Conservation (phyloP, 805 yeast genomes). For the Teunomyces barrocoloradensis region DNA sequence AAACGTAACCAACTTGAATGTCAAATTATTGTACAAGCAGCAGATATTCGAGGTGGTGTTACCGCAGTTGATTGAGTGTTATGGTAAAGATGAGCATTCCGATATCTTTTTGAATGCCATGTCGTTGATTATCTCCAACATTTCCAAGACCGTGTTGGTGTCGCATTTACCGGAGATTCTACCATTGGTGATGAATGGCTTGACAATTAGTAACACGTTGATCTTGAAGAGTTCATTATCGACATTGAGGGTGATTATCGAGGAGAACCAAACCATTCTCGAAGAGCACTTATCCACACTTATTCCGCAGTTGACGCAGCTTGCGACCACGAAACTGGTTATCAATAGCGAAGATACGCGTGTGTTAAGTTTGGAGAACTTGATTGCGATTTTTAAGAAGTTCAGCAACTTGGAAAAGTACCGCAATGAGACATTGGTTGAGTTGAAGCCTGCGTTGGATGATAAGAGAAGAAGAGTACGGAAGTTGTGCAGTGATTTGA, state of each 20-base stretch:
- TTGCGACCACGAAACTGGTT: constrained; percentile 22
- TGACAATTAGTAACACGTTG: constrained; percentile 32
- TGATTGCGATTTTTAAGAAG: constrained; percentile 44
- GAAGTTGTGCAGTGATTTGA: constrained; percentile 70
- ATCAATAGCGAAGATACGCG: constrained; percentile 52
- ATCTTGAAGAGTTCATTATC: constrained; percentile 61
- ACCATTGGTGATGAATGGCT: constrained; percentile 70
- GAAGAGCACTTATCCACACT: constrained; percentile 49
- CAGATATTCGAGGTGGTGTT: constrained; percentile 63
- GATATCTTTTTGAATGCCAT: constrained; percentile 63
- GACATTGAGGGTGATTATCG: constrained; percentile 53
- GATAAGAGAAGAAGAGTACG: constrained; percentile 76
- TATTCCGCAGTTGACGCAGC: constrained; percentile 50
- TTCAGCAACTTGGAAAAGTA: constrained; percentile 47
- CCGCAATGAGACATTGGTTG: constrained; percentile 46
- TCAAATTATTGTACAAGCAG: constrained; percentile 76
- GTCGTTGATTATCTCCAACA: constrained; percentile 62
- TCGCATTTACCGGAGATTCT: constrained; percentile 62
- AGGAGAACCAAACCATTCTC: constrained; percentile 53
- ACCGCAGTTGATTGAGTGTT: constrained; percentile 46
- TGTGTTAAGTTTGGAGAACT: constrained; percentile 53
- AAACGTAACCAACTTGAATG: constrained; percentile 53
- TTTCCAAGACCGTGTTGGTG: constrained; percentile 60
- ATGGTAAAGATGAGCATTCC: constrained; percentile 2
- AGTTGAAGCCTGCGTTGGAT: constrained; percentile 55